phyloP scores from a whole-genome alignment of 169 alveolate species.

The Plasmodium berghei region DNA sequence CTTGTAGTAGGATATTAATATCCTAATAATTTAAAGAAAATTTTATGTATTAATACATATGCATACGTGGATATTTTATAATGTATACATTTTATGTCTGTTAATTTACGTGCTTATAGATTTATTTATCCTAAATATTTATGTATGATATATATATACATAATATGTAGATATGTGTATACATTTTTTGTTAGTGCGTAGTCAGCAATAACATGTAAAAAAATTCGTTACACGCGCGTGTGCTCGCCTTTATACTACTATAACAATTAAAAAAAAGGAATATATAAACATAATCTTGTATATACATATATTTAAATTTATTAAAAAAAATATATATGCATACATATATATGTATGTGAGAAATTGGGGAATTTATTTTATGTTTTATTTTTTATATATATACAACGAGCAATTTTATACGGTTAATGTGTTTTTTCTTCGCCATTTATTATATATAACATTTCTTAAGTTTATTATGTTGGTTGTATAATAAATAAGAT shows the following conservation, averaged over 20 bases:
- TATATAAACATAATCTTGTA: background rate
- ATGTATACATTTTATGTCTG: background rate
- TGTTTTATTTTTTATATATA: constrained; percentile 21
- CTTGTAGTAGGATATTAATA: background rate
- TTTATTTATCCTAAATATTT: background rate
- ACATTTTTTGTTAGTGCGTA: constrained; percentile 24
- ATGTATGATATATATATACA: constrained; percentile 7
- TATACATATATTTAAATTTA: constrained; percentile 29
- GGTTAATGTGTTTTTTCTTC: constrained; percentile 16
- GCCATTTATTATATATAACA: constrained; percentile 12
- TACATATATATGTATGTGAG: constrained; percentile 4
- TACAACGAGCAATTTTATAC: constrained; percentile 20
- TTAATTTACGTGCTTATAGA: constrained; percentile 11
- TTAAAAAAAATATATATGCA: constrained; percentile 6
- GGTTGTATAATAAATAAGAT: constrained; percentile 41
- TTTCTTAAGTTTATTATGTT: constrained; percentile 57
- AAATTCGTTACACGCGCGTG: constrained; percentile 68
- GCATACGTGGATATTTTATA: constrained; percentile 3
- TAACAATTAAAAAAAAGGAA: constrained; percentile 10
- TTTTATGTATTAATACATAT: constrained; percentile 4
- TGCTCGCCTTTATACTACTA: constrained; percentile 20
- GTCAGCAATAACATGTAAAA: constrained; percentile 35
- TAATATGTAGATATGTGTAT: constrained; percentile 6
- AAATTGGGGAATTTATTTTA: constrained; percentile 22
- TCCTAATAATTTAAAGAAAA: constrained; percentile 14